Evolutionary conservation across 306 rosid genomes (phyloP), one percentile per base, ranked within the genome.

Genomic region (Luffa acutangula): DNA sequence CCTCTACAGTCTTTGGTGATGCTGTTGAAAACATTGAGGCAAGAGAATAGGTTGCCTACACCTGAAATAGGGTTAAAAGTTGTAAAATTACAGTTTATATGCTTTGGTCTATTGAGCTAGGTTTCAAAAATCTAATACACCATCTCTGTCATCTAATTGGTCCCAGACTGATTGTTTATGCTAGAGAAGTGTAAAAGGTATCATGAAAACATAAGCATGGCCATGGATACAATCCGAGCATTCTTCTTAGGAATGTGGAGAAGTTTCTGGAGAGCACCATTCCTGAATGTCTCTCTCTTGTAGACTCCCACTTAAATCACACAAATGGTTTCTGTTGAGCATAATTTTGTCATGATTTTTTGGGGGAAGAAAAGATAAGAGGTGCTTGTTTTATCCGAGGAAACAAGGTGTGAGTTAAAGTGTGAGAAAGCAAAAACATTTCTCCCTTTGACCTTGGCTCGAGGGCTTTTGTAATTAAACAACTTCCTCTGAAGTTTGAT

Each of bases 1-100:
- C 31, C 71, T 42, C 37, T 65, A 49, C 58, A 54, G 34, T 80
- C 21, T 54, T 7, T 34, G 67, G 46, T 80, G 69, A 57, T 41
- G 34, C 56, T 69, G 78, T 73, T 64, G 82, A 67, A 72, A 72
- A 66, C 77, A 67, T 52, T 52, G 63, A 49, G 62, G 31, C 18
- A 18, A 11, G 58, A 15, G 69, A 15, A 41, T 58, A 37, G 18
- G 56, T 45, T 49, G 37, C 46, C 62, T 31, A 49, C 45, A 74
- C 9, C 46, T 74, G 33, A 51, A 33, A 49, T 52, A 74, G 39
- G 77, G 56, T 20, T 45, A 69, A 7, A 51, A 54, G 69, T 53
- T 4, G 7, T 46, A 69, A 66, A 66, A 31, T 51, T 64, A 12
- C 67, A 57, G 59, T 41, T 13, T 6, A 7, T 17, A 39, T n/a